Percentiles rank a stretch among this genome's conserved stretches.
Conservation (phyloP, 163 green algal species). For the Scenedesmus sp. region DNA sequence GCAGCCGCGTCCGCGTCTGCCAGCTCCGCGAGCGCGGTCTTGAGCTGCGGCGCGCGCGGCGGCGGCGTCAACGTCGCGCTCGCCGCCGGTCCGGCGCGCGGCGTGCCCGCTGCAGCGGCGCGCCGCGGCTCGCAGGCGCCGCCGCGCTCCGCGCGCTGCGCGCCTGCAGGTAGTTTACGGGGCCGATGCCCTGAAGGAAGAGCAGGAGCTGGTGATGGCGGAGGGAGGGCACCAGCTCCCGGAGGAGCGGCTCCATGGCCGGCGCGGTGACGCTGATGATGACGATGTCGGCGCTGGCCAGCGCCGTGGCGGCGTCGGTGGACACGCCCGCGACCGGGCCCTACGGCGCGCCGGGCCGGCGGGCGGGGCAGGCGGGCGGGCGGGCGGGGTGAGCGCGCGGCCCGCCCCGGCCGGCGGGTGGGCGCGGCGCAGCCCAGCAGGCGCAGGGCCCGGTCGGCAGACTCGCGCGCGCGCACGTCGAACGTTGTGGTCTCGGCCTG, state of each 20-base stretch:
- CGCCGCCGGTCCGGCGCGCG: no score
- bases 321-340: neutral
- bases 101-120: neutral
- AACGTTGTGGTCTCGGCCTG: no score
- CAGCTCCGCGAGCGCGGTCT: constrained; percentile 2
- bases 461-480: no score
- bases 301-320: neutral
- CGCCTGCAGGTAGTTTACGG: neutral
- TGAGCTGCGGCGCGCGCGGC: neutral
- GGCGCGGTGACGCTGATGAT: neutral
- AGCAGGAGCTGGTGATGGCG: neutral
- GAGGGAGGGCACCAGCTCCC: neutral
- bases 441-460: no score
- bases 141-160: no score
- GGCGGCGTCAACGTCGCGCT: neutral
- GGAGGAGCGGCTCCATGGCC: neutral
- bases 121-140: no score
- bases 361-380: no score
- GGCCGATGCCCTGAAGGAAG: neutral
- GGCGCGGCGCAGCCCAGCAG: no score
- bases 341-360: no score
- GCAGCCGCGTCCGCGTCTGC: no score
- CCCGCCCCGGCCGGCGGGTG: no score
- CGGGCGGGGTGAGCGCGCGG: no score
- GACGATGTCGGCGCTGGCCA: neutral